A percentile compares a stretch with the other conserved stretches of the same genome.
Conservation (phyloP, 1,284 basidiomycete genomes). For the Amylostereum areolatum region DNA sequence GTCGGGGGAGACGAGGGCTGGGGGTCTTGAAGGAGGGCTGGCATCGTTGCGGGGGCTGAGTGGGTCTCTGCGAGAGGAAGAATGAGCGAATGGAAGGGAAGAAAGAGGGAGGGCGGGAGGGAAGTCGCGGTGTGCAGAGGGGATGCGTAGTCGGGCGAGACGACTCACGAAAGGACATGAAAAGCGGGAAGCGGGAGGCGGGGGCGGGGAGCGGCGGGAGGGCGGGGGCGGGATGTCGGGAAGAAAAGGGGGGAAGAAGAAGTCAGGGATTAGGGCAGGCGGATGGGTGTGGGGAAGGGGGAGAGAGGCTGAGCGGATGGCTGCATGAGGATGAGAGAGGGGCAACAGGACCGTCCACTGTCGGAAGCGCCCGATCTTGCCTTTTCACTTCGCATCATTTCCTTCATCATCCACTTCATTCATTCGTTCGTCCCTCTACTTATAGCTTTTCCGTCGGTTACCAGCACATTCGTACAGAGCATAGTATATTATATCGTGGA, state of each 20-base stretch:
- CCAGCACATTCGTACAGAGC: too few relatives aligned
- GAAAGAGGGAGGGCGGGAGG: background rate
- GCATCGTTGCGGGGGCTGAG: slow-evolving; percentile 1
- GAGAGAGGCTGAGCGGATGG: too few relatives aligned
- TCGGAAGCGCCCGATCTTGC: too few relatives aligned
- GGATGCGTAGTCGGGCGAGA: background rate
- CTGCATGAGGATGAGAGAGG: too few relatives aligned
- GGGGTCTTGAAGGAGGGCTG: background rate
- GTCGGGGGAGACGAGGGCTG: slow-evolving; percentile 2
- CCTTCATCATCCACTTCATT: too few relatives aligned
- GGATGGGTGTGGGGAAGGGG: too few relatives aligned
- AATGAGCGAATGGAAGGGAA: slow-evolving; percentile 4
- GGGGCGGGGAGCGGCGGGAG: slow-evolving; percentile 12
- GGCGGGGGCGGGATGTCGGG: slow-evolving; percentile 16
- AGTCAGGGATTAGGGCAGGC: slow-evolving; percentile 29
- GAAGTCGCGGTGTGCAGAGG: background rate
- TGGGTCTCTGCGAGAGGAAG: slow-evolving; percentile 6
- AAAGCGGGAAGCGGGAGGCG: slow-evolving; percentile 8
- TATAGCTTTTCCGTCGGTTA: too few relatives aligned
- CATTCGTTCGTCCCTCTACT: too few relatives aligned
- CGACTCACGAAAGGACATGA: slow-evolving; percentile 17
- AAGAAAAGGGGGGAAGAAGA: slow-evolving; percentile 19
- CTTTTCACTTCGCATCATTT: too few relatives aligned
- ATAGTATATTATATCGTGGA: too few relatives aligned
- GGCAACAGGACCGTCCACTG: too few relatives aligned